These are phyloP conservation scores for Nicotiana obtusifolia DNA, from an alignment of 257 asterid species.

Conservation along the genomic window DNA sequence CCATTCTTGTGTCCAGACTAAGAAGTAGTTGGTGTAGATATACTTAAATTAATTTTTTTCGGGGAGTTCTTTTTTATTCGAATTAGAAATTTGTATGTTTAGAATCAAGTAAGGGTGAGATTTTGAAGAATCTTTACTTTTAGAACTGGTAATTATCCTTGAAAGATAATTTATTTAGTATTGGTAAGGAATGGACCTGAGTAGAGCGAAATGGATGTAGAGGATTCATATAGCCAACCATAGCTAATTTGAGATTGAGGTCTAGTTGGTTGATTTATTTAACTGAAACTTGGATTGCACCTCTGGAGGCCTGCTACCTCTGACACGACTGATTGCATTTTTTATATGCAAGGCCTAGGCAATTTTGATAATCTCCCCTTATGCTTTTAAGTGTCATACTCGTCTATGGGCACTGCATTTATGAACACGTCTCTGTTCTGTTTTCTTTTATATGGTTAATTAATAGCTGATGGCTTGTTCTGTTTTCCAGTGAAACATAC, in stretches of 20 bases:
- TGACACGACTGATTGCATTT: neutral
- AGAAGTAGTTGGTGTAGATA: neutral
- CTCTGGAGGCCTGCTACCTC: neutral
- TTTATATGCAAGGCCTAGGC: neutral
- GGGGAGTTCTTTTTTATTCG: neutral
- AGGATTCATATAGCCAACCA: neutral
- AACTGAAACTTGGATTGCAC: neutral
- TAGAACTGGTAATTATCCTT: neutral
- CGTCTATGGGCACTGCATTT: neutral
- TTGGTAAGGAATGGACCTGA: neutral
- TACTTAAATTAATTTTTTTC: neutral
- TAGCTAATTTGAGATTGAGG: neutral
- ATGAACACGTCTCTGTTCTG: neutral
- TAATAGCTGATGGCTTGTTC: neutral
- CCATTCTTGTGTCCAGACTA: neutral
- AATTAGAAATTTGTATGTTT: neutral
- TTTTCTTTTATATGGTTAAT: neutral
- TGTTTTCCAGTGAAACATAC: slow-evolving; percentile 51
- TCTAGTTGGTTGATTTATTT: neutral
- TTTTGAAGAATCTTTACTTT: neutral
- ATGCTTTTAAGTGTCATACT: neutral
- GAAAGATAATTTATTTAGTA: neutral
- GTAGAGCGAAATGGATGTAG: neutral
- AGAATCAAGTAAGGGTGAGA: neutral
- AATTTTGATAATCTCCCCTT: neutral